These are phyloP conservation scores for Emericellopsis atlantica DNA, from an alignment of 2,329 filamentous ascomycete species.

Conservation along the genomic window DNA sequence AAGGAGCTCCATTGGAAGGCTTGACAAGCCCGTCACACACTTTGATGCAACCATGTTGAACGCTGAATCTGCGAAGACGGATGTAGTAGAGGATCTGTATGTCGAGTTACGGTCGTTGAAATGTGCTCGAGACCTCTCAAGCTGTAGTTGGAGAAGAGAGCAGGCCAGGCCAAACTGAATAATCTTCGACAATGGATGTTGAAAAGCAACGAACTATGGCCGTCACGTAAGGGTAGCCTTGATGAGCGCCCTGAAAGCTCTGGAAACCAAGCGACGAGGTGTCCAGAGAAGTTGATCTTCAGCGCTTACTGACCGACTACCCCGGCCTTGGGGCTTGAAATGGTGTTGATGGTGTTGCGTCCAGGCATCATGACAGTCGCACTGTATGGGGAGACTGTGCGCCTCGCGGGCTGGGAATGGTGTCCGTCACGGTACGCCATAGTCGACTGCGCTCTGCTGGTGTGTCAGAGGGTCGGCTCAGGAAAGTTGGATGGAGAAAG, in stretches of 20 bases:
- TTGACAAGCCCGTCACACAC: conserved; percentile 9
- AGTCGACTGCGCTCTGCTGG: too few relatives aligned
- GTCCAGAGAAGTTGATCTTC: conserved; percentile 2
- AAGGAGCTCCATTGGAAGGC: conserved; percentile 31
- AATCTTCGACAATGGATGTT: background rate
- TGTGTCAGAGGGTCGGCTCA: too few relatives aligned
- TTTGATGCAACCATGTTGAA: background rate
- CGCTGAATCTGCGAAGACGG: too few relatives aligned
- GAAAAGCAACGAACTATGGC: background rate
- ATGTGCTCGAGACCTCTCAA: conserved; percentile 6
- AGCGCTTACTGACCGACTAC: conserved; percentile 27
- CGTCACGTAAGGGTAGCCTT: too few relatives aligned
- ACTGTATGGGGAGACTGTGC: background rate
- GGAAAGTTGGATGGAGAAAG: background rate
- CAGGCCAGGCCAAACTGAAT: background rate
- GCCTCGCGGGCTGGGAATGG: background rate
- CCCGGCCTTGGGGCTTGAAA: conserved; percentile 41
- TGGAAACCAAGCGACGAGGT: background rate
- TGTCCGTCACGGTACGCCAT: too few relatives aligned
- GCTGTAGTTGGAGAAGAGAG: background rate
- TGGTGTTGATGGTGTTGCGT: conserved; percentile 3
- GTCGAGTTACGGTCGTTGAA: too few relatives aligned
- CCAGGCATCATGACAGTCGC: conserved; percentile 1
- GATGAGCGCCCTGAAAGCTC: background rate
- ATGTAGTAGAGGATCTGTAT: too few relatives aligned